These are phyloP conservation scores for Cyathus striatus DNA, from an alignment of 768 basidiomycete species.

Conservation along the genomic window DNA sequence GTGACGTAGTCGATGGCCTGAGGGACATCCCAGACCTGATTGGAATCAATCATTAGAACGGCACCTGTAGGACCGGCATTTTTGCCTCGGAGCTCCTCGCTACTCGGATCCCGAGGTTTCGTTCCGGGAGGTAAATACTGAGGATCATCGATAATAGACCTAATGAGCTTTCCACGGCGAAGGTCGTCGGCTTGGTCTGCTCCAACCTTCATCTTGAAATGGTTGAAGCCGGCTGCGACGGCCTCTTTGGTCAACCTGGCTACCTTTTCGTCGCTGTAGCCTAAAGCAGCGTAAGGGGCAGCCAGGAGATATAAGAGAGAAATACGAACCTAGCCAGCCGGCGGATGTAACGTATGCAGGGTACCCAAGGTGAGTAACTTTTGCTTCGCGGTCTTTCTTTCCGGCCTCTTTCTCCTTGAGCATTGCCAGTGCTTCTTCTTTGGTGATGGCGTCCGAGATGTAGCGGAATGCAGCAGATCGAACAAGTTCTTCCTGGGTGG, in stretches of 20 bases:
- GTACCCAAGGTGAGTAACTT: conserved; percentile 73
- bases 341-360: conserved; percentile 93
- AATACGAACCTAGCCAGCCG: conserved; percentile 73
- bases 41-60: conserved; percentile 96
- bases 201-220: conserved; percentile 99
- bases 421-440: conserved; percentile 82
- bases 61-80: conserved; percentile 93
- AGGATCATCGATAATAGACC: conserved; percentile 94
- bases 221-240: conserved; percentile 85
- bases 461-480: conserved; percentile 78
- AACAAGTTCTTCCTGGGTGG: conserved; percentile 67
- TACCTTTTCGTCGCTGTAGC: conserved; percentile 92
- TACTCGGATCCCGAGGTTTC: conserved; percentile 53
- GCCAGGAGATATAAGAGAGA: neutral
- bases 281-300: conserved; percentile 21
- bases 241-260: conserved; percentile 82
- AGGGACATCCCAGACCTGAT: conserved; percentile 94
- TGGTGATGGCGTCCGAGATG: conserved; percentile 90
- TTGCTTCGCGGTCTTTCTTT: conserved; percentile 75
- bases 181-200: conserved; percentile 77
- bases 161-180: conserved; percentile 82
- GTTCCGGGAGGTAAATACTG: conserved; percentile 63
- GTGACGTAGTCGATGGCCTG: conserved; percentile 91
- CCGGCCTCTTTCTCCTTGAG: conserved; percentile 71
- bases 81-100: conserved; percentile 71